Evolutionary conservation across 2,329 filamentous ascomycete species (phyloP), one percentile per base, ranked within the genome.

Genomic region (Sporothrix dimorphospora): DNA sequence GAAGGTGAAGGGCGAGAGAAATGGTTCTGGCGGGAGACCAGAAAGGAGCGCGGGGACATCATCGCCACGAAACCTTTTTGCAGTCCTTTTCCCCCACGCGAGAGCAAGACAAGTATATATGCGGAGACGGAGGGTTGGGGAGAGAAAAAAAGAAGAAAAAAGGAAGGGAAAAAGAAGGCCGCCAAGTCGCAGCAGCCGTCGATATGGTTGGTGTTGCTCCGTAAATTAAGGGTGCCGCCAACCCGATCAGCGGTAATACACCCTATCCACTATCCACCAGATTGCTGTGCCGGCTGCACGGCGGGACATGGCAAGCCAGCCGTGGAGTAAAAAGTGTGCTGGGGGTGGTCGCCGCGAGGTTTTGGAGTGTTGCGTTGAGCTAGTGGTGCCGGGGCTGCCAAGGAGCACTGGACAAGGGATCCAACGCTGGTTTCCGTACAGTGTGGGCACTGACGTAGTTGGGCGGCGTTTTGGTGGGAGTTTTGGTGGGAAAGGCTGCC

Each of bases 31-130:
- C 78, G 78, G 69, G 79, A 78, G 70, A 80, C 79, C 74, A 83
- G 79, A 77, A 81, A 81, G 59, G 81, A 81, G 70, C 80, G 81
- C 72, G 81, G 80, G 73, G 80, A 81, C 78, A 82, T 81, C 80
- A 83, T 82, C 40, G 63, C 63, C 42, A 49, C 53, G 47, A 40
- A 45, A 30, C 16, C 59, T 49, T 34, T 16, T 61, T 40, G 49
- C 53, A 66, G 42, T 34, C 53, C 38, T 49, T 59, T 61, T 34
- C 40, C 68, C 67, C 66, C 66, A 69, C 66, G 34, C 49, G 67
- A 59, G 21, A 30, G 21, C 16, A 40, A 66, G 42, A 47, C 21
- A 24, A 66, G 7, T n/a, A 14, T 19, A 59, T 61, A 40, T 27
- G 38, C n/a, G 59, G 38, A 38, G n/a, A 19, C 30, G 34, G 16